Evolutionary conservation across 2,329 filamentous ascomycete genomes (phyloP).

Genomic region (Ilyonectria mors-panacis): DNA sequence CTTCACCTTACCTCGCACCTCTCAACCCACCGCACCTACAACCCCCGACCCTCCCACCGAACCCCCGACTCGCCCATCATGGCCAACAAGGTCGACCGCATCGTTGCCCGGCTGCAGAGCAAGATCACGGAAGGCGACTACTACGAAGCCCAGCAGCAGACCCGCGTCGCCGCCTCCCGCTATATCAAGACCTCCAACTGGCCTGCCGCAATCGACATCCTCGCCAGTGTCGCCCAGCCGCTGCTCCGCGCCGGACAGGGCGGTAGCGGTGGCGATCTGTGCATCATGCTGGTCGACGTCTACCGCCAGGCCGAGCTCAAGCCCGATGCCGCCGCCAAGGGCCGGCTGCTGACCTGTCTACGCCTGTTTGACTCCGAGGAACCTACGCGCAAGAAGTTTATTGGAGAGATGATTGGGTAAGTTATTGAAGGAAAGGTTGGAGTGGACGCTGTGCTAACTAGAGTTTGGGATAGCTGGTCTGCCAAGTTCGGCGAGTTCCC

Average conservation of each 20-base stretch:
- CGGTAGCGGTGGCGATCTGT: conserved; percentile 91
- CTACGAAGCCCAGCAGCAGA: conserved; percentile 99
- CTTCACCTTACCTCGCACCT: background rate
- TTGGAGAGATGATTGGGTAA: conserved; percentile 85
- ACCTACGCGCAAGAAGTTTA: conserved; percentile 93
- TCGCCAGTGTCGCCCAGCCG: conserved; percentile 86
- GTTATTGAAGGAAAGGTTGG: conserved; percentile 46
- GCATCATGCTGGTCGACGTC: conserved; percentile 89
- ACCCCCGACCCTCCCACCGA: background rate
- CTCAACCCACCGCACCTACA: background rate
- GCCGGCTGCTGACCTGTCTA: conserved; percentile 82
- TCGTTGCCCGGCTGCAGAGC: conserved; percentile 79
- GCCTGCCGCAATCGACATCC: conserved; percentile 86
- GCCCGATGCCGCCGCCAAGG: conserved; percentile 82
- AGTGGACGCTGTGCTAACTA: conserved; percentile 21
- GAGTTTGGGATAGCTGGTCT: conserved; percentile 75
- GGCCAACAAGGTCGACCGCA: conserved; percentile 61
- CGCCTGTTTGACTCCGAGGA: conserved; percentile 86
- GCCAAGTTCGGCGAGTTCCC: conserved; percentile 88
- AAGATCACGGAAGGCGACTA: conserved; percentile 93
- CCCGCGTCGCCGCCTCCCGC: conserved; percentile 92
- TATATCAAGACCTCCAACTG: conserved; percentile 93
- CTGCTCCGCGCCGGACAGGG: conserved; percentile 94
- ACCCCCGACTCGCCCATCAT: conserved; percentile 43
- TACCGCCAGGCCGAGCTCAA: conserved; percentile 89